Evolutionary conservation across 768 basidiomycete genomes (phyloP), one percentile per base, ranked within the genome.

Genomic region (Multifurca ochricompacta): DNA sequence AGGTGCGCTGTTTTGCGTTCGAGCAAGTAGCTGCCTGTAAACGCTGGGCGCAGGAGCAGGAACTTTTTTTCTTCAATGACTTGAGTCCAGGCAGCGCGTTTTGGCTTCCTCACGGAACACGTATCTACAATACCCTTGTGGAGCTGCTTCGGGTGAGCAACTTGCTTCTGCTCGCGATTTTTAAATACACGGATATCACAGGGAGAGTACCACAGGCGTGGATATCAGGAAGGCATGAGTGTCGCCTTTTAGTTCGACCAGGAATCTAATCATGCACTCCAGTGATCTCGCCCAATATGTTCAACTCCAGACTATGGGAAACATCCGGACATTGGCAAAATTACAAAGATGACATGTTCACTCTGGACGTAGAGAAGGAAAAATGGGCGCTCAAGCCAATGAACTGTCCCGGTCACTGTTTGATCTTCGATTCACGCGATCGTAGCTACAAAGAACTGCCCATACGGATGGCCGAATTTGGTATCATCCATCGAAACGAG

Each of bases 211-310:
- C 85, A 81, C 68, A 94, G 92, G 68, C 89, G 96, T 43, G 93
- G 89, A 43, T 99, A 97, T 71, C 85, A 90, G 69, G 96, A 99
- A 75, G 87, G 90, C 25, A 45, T 84, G 44, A 59, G 69, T 21
- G 0, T 7, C n/a, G 3, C 34, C 56, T 56, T 34, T 16, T 48
- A 9, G 25, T 11, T 39, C 34, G 32, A 40, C 11, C 40, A 21
- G 37, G 31, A 25, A 23, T 47, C 43, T 54, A 55, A 45, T 54
- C 39, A 34, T n/a, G 27, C 25, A 49, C 19, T 25, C 13, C 58
- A 91, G 95, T 99, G 60, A 96, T 96, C 62, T 91, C 96, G 5
- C 96, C 96, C 9, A 98, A 97, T 70, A 94, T 98, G 82, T 98
- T 81, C 79, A 82, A 95, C 77, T 78, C 81, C 55, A 95, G 97